Evolutionary conservation across 495 filamentous ascomycete genomes (phyloP).

Genomic region (Neurospora intermedia): DNA sequence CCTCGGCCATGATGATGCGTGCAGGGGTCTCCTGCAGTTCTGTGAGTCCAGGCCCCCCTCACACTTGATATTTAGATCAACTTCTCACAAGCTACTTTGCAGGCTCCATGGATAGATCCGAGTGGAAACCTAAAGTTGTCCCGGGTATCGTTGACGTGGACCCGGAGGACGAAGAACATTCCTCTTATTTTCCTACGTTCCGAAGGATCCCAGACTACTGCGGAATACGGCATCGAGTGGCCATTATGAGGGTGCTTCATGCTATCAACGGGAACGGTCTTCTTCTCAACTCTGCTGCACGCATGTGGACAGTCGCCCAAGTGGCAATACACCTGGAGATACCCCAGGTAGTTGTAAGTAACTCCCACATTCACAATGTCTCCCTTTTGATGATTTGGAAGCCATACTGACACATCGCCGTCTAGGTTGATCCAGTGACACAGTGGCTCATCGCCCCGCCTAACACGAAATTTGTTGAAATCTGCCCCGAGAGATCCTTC

Average conservation of each 20-base stretch:
- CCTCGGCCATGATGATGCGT: constrained; percentile 26
- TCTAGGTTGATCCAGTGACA: constrained; percentile 17
- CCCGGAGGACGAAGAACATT: background rate
- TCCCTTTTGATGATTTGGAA: background rate
- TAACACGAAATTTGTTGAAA: constrained; percentile 34
- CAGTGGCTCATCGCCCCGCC: constrained; percentile 33
- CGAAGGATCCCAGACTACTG: constrained; percentile 46
- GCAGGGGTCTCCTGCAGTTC: constrained; percentile 1
- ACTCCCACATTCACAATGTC: background rate
- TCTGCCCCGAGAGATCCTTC: constrained; percentile 35
- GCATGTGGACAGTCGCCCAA: constrained; percentile 51
- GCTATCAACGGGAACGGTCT: constrained; percentile 39
- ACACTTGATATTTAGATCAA: background rate
- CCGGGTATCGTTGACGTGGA: constrained; percentile 13
- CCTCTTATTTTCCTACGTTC: constrained; percentile 8
- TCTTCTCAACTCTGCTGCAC: constrained; percentile 51
- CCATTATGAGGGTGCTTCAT: constrained; percentile 47
- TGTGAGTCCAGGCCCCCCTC: constrained; percentile 6
- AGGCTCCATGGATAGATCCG: constrained; percentile 8
- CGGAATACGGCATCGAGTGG: constrained; percentile 46
- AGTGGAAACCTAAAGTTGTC: constrained; percentile 7
- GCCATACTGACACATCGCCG: background rate
- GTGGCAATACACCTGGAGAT: constrained; percentile 49
- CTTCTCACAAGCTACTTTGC: background rate
- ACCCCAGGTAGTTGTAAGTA: constrained; percentile 27